Percentiles rank a stretch among this genome's conserved stretches.
Conservation (phyloP, 2,329 filamentous ascomycete genomes). For the Penicillium sp. region DNA sequence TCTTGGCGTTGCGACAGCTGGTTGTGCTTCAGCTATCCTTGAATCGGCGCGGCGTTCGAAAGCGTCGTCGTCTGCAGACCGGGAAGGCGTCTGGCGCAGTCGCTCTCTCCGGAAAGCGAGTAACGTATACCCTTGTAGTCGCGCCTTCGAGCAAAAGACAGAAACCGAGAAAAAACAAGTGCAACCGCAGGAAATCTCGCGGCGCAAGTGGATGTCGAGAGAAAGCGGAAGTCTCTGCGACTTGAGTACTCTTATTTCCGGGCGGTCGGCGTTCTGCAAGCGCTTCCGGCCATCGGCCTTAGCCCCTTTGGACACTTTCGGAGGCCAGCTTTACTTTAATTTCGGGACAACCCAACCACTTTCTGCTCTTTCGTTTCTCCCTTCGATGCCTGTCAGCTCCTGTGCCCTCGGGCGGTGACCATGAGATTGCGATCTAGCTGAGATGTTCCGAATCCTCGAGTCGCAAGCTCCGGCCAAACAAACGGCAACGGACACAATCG, state of each 20-base stretch:
- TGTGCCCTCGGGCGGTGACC: conserved; percentile 35
- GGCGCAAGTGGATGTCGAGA: conserved; percentile 14
- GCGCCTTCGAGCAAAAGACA: not conserved
- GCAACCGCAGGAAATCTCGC: conserved; percentile 15
- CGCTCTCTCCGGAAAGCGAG: not conserved
- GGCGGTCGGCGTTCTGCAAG: conserved; percentile 21
- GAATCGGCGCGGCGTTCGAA: conserved; percentile 11
- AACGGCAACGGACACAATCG: conserved; percentile 92
- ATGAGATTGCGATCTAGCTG: conserved; percentile 40
- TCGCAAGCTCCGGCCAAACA: conserved; percentile 86
- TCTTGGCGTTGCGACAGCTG: conserved; percentile 41
- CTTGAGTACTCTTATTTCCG: conserved; percentile 17
- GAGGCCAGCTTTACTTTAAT: conserved; percentile 21
- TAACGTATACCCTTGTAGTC: not conserved
- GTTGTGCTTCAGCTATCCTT: conserved; percentile 2
- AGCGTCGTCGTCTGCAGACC: conserved; percentile 12
- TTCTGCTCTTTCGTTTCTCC: conserved; percentile 5
- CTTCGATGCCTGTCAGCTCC: conserved; percentile 32
- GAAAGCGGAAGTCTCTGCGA: conserved; percentile 19
- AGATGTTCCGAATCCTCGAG: conserved; percentile 59
- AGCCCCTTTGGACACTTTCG: conserved; percentile 20
- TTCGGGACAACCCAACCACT: conserved; percentile 2
- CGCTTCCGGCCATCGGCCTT: conserved; percentile 13
- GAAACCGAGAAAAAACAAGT: not conserved
- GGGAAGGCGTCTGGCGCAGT: conserved; percentile 9